Conservation (phyloP, 2,329 filamentous ascomycete species). For the Pyrenochaeta sp. region DNA sequence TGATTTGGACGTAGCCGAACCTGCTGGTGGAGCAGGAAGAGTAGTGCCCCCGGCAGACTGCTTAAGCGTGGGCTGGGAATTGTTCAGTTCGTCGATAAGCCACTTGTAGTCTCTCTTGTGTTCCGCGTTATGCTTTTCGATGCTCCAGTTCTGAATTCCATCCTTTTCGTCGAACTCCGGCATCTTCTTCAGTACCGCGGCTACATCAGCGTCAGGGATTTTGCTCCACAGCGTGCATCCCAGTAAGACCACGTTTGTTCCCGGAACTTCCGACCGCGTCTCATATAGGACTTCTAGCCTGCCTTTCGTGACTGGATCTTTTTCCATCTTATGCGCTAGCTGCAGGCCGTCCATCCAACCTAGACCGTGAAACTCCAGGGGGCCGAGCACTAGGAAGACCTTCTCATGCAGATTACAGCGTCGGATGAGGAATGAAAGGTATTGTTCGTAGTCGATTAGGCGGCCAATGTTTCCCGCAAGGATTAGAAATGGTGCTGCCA, state of each 20-base stretch:
- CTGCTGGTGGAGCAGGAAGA: conserved; percentile 7
- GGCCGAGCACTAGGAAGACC: conserved; percentile 40
- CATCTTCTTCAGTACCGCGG: conserved; percentile 56
- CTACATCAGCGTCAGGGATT: conserved; percentile 53
- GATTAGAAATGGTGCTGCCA: conserved; percentile 37
- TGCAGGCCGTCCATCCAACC: conserved; percentile 34
- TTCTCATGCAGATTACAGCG: conserved; percentile 40
- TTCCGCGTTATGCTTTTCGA: conserved; percentile 58
- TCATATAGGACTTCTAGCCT: conserved; percentile 58
- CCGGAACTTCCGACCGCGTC: conserved; percentile 51
- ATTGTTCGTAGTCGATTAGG: conserved; percentile 42
- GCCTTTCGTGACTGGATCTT: conserved; percentile 37
- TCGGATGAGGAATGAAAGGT: conserved; percentile 41
- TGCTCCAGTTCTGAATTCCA: conserved; percentile 61
- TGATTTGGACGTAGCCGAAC: conserved; percentile 1
- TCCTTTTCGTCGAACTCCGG: conserved; percentile 61
- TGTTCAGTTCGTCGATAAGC: conserved; percentile 55
- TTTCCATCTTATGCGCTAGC: conserved; percentile 36
- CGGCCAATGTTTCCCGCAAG: conserved; percentile 44
- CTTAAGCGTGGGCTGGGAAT: conserved; percentile 17
- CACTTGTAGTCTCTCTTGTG: conserved; percentile 61
- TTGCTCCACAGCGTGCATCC: conserved; percentile 67
- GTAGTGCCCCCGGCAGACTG: conserved; percentile 13
- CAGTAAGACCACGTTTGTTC: conserved; percentile 59
- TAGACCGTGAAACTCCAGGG: conserved; percentile 40